A percentile compares a stretch with the other conserved stretches of the same genome.
phyloP scores from a whole-genome alignment of 208 protist genomes.

The Naegleria lovaniensis region DNA sequence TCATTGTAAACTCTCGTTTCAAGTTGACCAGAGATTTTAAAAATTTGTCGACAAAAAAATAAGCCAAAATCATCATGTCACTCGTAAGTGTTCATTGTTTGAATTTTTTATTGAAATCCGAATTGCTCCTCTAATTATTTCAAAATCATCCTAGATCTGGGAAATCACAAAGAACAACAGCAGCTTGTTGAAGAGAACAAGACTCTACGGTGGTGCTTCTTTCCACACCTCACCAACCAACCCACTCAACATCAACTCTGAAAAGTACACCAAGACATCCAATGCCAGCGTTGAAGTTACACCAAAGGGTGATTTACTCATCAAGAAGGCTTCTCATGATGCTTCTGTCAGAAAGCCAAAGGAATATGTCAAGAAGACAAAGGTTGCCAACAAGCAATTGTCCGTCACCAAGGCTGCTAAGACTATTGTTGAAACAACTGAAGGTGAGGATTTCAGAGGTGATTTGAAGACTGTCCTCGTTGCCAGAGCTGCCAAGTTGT shows the following conservation, averaged over 20 bases:
- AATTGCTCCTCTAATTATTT: no score
- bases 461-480: not conserved
- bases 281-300: not conserved
- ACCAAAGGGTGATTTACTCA: not conserved
- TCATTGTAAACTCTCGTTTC: not conserved
- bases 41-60: not conserved
- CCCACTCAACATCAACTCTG: not conserved
- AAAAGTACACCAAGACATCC: not conserved
- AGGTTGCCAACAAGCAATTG: not conserved
- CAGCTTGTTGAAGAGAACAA: not conserved
- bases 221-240: not conserved
- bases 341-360: not conserved
- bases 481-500: not conserved
- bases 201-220: not conserved
- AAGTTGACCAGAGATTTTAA: not conserved
- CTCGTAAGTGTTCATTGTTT: not conserved
- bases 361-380: not conserved
- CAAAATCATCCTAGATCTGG: not conserved
- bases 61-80: not conserved
- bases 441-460: not conserved
- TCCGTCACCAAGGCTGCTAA: not conserved
- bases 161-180: not conserved
- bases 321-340: not conserved
- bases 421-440: not conserved
- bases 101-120: no score